A percentile compares a stretch with the other conserved stretches of the same genome.
These are phyloP conservation scores for Candida sonorensis DNA, from an alignment of 805 yeast genomes.

Conservation along the genomic window DNA sequence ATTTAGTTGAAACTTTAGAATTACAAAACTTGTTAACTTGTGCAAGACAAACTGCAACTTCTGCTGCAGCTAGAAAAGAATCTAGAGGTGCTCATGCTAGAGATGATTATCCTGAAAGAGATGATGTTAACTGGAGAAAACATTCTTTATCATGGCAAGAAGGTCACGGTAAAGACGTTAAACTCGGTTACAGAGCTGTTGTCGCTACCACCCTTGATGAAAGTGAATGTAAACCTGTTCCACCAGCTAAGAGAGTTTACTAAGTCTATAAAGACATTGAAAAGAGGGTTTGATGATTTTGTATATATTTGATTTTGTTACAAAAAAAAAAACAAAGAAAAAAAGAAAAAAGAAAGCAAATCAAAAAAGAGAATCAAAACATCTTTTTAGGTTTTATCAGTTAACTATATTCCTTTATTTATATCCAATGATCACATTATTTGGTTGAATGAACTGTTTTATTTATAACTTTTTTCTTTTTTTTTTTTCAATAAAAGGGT, in stretches of 20 bases:
- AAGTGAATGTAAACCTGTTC: slow-evolving; percentile 89
- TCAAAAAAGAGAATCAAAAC: no score
- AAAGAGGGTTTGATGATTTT: no score
- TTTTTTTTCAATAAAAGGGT: no score
- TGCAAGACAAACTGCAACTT: slow-evolving; percentile 90
- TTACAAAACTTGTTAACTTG: slow-evolving; percentile 94
- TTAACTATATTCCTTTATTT: no score
- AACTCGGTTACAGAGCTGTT: slow-evolving; percentile 80
- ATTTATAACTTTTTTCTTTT: no score
- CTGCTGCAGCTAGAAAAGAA: slow-evolving; percentile 94
- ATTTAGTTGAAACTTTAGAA: slow-evolving; percentile 92
- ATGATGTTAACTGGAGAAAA: slow-evolving; percentile 96
- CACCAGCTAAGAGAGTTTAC: slow-evolving; percentile 95
- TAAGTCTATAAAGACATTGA: slow-evolving; percentile 26
- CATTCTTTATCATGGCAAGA: slow-evolving; percentile 92
- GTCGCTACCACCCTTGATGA: slow-evolving; percentile 80
- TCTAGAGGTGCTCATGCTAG: slow-evolving; percentile 99
- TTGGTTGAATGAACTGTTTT: no score
- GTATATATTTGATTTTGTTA: no score
- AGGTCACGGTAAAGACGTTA: slow-evolving; percentile 60
- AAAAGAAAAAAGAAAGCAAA: no score
- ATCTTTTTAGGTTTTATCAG: no score
- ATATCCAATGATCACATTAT: no score
- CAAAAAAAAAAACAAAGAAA: no score
- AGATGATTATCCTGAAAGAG: slow-evolving; percentile 95